A percentile compares a stretch with the other conserved stretches of the same genome.
These are phyloP conservation scores for Diaporthe capsici DNA, from an alignment of 2,329 filamentous ascomycete genomes.

Conservation along the genomic window DNA sequence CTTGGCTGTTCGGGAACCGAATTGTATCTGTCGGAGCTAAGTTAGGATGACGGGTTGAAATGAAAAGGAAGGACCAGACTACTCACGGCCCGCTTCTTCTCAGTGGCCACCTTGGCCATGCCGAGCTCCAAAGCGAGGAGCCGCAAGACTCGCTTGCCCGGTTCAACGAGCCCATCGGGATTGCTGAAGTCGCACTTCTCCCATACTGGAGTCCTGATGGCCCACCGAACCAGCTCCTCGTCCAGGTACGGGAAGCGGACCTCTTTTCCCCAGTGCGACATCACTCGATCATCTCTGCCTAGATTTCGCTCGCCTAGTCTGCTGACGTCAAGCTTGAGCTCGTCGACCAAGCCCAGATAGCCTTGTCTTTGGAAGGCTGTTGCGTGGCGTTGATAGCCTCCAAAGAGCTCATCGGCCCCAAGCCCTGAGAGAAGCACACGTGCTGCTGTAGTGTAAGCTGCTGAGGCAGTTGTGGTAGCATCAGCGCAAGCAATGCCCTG, in stretches of 20 bases:
- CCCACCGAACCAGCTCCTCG: conserved; percentile 87
- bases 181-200: conserved; percentile 91
- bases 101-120: conserved; percentile 79
- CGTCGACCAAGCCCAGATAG: conserved; percentile 80
- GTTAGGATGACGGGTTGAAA: background rate
- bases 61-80: conserved; percentile 39
- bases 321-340: conserved; percentile 87
- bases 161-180: conserved; percentile 67
- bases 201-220: conserved; percentile 80
- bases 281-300: conserved; percentile 91
- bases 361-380: conserved; percentile 80
- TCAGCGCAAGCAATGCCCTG: conserved; percentile 63
- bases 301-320: conserved; percentile 94
- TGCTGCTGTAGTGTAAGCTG: conserved; percentile 76
- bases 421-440: conserved; percentile 92
- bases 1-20: conserved; percentile 85
- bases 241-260: conserved; percentile 93
- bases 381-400: conserved; percentile 88
- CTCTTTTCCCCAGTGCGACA: conserved; percentile 91
- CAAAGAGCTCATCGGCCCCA: conserved; percentile 96
- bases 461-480: conserved; percentile 41
- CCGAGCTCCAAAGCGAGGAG: conserved; percentile 82
- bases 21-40: conserved; percentile 74
- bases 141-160: conserved; percentile 85
- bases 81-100: conserved; percentile 92